These are phyloP conservation scores for Podaxis sp. DNA, from an alignment of 768 basidiomycete genomes.

Conservation along the genomic window DNA sequence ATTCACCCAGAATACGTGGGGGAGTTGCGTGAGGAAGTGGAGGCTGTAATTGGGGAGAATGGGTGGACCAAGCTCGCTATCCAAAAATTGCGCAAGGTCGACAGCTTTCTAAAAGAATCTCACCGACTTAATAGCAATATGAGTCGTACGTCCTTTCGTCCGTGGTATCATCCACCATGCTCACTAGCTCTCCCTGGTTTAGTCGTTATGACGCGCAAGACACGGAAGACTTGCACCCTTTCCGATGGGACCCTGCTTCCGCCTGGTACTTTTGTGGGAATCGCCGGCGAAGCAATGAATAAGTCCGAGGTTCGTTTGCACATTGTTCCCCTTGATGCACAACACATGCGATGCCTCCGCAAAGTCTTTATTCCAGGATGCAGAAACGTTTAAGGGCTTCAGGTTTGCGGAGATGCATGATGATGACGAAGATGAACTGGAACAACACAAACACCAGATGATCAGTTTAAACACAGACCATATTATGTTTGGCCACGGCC, in stretches of 20 bases:
- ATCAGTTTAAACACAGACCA: constrained; percentile 29
- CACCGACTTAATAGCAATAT: constrained; percentile 14
- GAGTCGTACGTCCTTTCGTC: background rate
- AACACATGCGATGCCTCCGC: background rate
- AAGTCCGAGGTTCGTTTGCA: constrained; percentile 11
- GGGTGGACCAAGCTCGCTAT: constrained; percentile 36
- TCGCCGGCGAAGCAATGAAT: constrained; percentile 23
- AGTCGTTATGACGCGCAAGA: constrained; percentile 24
- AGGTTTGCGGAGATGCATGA: constrained; percentile 31
- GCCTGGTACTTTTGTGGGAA: constrained; percentile 28
- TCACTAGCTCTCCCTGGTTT: background rate
- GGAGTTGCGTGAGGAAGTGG: constrained; percentile 42
- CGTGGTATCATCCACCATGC: too few species aligned
- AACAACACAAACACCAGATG: constrained; percentile 29
- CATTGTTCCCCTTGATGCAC: background rate
- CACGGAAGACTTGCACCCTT: constrained; percentile 35
- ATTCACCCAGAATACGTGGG: constrained; percentile 29
- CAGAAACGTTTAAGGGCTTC: constrained; percentile 34
- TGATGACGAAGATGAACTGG: constrained; percentile 8
- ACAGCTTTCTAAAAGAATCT: constrained; percentile 46
- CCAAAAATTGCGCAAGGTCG: constrained; percentile 38
- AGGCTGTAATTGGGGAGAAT: constrained; percentile 28
- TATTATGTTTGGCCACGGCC: constrained; percentile 38
- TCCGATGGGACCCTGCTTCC: constrained; percentile 40
- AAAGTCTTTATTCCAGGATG: constrained; percentile 24